Percentiles rank a stretch among this genome's conserved stretches.
phyloP scores from a whole-genome alignment of 805 yeast species.

The Ogataea methylovora region DNA sequence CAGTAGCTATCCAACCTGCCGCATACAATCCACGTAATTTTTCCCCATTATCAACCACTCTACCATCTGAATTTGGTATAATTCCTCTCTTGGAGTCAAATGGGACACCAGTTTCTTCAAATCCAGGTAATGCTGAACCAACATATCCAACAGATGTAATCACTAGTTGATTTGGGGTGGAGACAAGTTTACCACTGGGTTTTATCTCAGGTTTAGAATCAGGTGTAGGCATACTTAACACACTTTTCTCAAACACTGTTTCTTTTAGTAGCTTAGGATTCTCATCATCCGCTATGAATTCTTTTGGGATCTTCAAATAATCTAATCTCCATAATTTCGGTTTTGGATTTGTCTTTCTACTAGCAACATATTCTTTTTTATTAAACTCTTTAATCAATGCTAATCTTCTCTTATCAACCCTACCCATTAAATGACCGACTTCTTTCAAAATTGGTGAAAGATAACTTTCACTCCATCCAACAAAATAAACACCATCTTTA shows the following conservation, averaged over 20 bases:
- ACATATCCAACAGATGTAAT: constrained; percentile 81
- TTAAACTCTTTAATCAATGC: constrained; percentile 52
- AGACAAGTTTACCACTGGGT: constrained; percentile 27
- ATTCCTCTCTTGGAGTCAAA: constrained; percentile 39
- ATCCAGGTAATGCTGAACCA: constrained; percentile 56
- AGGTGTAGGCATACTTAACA: constrained; percentile 30
- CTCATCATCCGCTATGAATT: constrained; percentile 31
- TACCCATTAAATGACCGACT: constrained; percentile 27
- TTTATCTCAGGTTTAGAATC: constrained; percentile 25
- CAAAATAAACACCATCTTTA: constrained; percentile 37
- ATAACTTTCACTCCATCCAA: constrained; percentile 36
- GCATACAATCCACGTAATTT: constrained; percentile 51
- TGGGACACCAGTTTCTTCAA: constrained; percentile 39
- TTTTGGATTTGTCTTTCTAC: constrained; percentile 2
- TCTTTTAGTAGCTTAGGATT: constrained; percentile 33
- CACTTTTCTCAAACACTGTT: constrained; percentile 43
- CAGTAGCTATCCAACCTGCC: constrained; percentile 86
- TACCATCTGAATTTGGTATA: constrained; percentile 39
- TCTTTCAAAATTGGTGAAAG: constrained; percentile 22
- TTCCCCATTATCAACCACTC: constrained; percentile 23
- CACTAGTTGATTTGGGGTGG: constrained; percentile 51
- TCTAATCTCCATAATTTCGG: constrained; percentile 55
- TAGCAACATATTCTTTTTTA: constrained; percentile 2
- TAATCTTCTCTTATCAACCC: constrained; percentile 59
- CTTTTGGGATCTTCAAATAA: constrained; percentile 60